A percentile compares a stretch with the other conserved stretches of the same genome.
These are phyloP conservation scores for Fremontodendron californicum DNA, from an alignment of 345 rosid species.

Conservation along the genomic window DNA sequence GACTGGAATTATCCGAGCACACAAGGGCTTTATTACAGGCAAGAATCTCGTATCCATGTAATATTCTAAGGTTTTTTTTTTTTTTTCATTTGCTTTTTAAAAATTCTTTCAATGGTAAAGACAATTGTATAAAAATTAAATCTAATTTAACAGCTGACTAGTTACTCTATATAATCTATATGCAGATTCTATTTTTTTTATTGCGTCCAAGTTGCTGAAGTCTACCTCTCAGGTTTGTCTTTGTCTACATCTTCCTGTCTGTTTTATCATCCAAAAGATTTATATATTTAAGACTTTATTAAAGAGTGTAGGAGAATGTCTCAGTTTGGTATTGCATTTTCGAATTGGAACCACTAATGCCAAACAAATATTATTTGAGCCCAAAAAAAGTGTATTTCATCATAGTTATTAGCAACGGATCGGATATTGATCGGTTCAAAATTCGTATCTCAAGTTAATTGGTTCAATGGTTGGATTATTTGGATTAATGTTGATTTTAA, in stretches of 20 bases:
- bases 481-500: too few species aligned
- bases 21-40: slow-evolving; percentile 81
- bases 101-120: neutral
- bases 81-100: too few species aligned
- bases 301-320: neutral
- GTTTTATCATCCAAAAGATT: neutral
- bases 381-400: neutral
- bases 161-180: neutral
- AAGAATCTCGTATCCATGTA: neutral
- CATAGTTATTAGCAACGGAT: too few species aligned
- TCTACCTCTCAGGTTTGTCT: slow-evolving; percentile 63
- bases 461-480: too few species aligned
- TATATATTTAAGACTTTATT: neutral
- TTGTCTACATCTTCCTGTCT: neutral
- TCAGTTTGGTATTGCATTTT: neutral
- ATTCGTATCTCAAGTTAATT: too few species aligned
- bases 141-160: neutral
- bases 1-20: slow-evolving; percentile 89
- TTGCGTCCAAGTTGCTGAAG: slow-evolving; percentile 86
- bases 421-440: too few species aligned
- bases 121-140: neutral
- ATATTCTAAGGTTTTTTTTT: neutral
- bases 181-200: slow-evolving; percentile 89
- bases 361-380: neutral
- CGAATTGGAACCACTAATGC: neutral